Evolutionary conservation across 768 basidiomycete species (phyloP).

Genomic region (Naganishia randhawae): DNA sequence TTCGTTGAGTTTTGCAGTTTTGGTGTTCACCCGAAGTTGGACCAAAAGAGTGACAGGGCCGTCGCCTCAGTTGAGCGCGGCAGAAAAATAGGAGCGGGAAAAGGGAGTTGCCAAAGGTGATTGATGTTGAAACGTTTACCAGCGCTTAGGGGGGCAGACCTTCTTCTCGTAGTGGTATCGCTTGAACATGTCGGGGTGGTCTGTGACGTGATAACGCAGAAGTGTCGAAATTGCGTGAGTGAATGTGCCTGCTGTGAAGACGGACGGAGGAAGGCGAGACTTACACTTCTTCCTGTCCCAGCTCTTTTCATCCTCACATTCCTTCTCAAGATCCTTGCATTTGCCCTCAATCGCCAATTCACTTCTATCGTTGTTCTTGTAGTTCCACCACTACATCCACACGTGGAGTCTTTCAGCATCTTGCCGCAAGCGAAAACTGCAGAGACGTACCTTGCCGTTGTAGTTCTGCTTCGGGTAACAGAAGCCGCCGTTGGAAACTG

Average conservation of each 20-base stretch:
- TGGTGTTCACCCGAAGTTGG: constrained; percentile 9
- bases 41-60: constrained; percentile 3
- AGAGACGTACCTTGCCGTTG: neutral
- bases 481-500: neutral
- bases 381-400: neutral
- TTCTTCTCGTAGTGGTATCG: neutral
- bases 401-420: neutral
- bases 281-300: neutral
- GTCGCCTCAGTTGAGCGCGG: neutral
- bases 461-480: neutral
- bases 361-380: neutral
- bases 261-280: neutral
- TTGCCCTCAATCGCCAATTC: neutral
- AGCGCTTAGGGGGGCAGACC: neutral
- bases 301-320: neutral
- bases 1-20: neutral
- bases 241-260: neutral
- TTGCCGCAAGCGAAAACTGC: neutral
- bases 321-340: neutral
- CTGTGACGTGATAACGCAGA: neutral
- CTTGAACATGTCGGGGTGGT: neutral
- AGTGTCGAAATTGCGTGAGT: neutral
- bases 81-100: neutral
- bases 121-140: neutral
- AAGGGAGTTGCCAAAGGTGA: neutral